phyloP scores from a whole-genome alignment of 495 filamentous ascomycete genomes.

The Daldinia grandis region DNA sequence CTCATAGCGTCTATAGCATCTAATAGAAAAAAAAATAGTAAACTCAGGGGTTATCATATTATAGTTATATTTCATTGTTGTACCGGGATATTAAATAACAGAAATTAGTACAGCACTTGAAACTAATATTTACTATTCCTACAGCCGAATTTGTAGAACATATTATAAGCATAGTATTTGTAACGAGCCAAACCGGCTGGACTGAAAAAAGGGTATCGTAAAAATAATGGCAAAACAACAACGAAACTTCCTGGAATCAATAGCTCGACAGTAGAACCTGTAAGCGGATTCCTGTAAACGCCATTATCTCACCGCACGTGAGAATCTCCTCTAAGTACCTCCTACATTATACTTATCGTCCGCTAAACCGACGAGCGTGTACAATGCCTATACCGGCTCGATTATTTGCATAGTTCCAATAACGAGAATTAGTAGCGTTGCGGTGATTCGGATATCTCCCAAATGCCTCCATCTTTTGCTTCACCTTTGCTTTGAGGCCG shows the following conservation, averaged over 20 bases:
- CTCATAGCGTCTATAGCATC: not conserved
- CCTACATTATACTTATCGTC: not conserved
- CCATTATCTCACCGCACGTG: constrained; percentile 13
- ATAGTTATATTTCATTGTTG: not conserved
- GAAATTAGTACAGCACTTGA: not conserved
- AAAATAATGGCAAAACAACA: not conserved
- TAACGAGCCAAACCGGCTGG: not conserved
- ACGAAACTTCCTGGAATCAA: not conserved
- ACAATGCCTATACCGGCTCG: not conserved
- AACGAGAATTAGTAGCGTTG: constrained; percentile 19
- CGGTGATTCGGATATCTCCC: constrained; percentile 47
- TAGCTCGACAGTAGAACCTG: not conserved
- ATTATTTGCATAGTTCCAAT: not conserved
- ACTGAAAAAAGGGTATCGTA: constrained; percentile 34
- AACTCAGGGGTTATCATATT: not conserved
- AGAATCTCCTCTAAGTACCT: not conserved
- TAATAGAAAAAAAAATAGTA: constrained; percentile 5
- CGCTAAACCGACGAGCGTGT: not conserved
- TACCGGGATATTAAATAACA: not conserved
- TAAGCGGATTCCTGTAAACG: constrained; percentile 3
- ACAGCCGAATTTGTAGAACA: not conserved
- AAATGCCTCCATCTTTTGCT: constrained; percentile 17
- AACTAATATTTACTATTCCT: not conserved
- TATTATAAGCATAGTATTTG: not conserved
- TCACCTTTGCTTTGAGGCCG: constrained; percentile 26